Percentiles rank a stretch among this genome's conserved stretches.
These are phyloP conservation scores for Psilocybe azurescens DNA, from an alignment of 768 basidiomycete species.

Conservation along the genomic window DNA sequence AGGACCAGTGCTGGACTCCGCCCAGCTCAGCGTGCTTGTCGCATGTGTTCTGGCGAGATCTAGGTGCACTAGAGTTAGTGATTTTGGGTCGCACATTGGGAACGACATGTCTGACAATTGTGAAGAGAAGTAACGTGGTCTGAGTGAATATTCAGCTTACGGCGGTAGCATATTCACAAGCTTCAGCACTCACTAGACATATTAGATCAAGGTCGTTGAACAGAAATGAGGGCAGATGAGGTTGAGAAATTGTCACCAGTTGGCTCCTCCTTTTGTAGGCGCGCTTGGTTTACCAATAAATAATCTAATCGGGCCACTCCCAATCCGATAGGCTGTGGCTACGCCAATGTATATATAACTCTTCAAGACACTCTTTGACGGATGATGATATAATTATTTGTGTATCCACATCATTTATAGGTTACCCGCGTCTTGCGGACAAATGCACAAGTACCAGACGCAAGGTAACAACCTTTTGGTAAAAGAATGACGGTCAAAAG, in stretches of 20 bases:
- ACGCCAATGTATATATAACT: conserved; percentile 8
- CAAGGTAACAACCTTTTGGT: conserved; percentile 8
- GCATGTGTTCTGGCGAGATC: conserved; percentile 33
- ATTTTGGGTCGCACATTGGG: background rate
- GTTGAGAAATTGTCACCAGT: background rate
- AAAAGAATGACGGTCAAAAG: conserved; percentile 4
- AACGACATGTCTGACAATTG: conserved; percentile 44
- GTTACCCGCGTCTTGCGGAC: conserved; percentile 18
- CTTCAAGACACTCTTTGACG: conserved; percentile 5
- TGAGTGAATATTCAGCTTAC: conserved; percentile 14
- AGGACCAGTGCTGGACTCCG: conserved; percentile 44
- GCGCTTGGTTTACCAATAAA: conserved; percentile 2
- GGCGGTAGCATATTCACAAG: background rate
- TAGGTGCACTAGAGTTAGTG: conserved; percentile 17
- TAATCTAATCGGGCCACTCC: conserved; percentile 16
- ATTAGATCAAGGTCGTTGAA: background rate
- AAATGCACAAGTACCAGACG: conserved; percentile 13
- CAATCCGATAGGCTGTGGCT: conserved; percentile 8
- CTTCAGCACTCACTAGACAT: conserved; percentile 25
- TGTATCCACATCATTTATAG: conserved; percentile 22
- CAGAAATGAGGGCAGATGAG: background rate
- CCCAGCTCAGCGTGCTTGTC: conserved; percentile 43
- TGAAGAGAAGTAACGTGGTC: conserved; percentile 40
- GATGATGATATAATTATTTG: conserved; percentile 13
- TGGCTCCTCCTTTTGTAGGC: conserved; percentile 18